Conservation (phyloP, 192 early-diverging fungal genomes). For the Umbelopsis isabellina region DNA sequence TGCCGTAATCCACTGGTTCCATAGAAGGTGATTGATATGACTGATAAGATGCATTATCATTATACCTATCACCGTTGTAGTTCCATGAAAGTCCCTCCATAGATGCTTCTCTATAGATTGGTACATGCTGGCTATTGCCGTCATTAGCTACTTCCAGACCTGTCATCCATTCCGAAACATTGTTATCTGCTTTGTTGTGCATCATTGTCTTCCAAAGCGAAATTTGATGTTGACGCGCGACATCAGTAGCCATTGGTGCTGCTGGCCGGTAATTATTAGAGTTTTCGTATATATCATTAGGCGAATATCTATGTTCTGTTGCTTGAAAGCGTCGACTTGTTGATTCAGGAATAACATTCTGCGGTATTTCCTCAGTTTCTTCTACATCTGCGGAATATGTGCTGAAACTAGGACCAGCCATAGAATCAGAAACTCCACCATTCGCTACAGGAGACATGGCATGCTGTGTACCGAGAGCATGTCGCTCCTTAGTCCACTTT, state of each 20-base stretch:
- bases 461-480: background rate
- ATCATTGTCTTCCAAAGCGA: background rate
- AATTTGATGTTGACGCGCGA: background rate
- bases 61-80: background rate
- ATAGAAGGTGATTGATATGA: background rate
- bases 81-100: too few species aligned
- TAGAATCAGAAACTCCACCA: background rate
- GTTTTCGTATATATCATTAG: too few species aligned
- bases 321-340: background rate
- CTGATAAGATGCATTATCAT: background rate
- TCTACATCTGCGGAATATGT: background rate
- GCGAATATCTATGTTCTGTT: background rate
- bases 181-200: background rate
- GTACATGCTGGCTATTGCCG: background rate
- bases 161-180: conserved; percentile 9
- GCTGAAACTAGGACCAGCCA: conserved; percentile 18
- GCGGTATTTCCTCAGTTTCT: background rate
- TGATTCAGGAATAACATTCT: background rate
- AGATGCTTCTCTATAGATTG: background rate
- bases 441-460: background rate
- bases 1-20: background rate
- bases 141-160: background rate
- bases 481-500: conserved; percentile 1
- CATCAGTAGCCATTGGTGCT: background rate
- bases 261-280: too few species aligned